Conservation (phyloP, 2,329 filamentous ascomycete genomes). For the Westerdykella ornata region DNA sequence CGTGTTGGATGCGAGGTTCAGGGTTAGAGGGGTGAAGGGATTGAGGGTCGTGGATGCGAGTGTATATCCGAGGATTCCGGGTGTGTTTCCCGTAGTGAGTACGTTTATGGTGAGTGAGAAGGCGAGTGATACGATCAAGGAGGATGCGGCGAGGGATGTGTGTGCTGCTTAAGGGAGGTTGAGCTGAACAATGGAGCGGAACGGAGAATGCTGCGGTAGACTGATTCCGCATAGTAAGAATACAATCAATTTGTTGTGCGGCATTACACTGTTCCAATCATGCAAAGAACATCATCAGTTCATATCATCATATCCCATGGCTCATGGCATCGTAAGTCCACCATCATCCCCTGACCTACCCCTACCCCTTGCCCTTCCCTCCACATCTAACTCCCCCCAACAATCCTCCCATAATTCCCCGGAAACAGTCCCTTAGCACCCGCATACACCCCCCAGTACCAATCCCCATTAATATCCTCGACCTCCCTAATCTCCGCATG, state of each 20-base stretch:
- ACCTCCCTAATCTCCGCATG: slow-evolving; percentile 77
- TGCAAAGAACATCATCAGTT: too few species aligned
- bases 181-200: too few species aligned
- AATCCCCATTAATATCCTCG: slow-evolving; percentile 84
- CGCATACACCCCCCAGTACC: slow-evolving; percentile 83
- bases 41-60: slow-evolving; percentile 41
- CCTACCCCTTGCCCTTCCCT: neutral
- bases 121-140: slow-evolving; percentile 18
- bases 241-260: too few species aligned
- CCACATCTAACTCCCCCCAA: slow-evolving; percentile 9
- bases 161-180: neutral
- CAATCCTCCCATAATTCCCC: slow-evolving; percentile 60
- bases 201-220: too few species aligned
- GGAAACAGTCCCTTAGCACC: slow-evolving; percentile 75
- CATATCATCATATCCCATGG: too few species aligned
- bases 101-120: slow-evolving; percentile 53
- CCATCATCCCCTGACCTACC: neutral
- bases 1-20: slow-evolving; percentile 46
- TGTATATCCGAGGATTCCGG: slow-evolving; percentile 35
- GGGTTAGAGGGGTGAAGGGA: slow-evolving; percentile 43
- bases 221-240: too few species aligned
- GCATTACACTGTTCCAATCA: too few species aligned
- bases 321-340: neutral
- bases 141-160: slow-evolving; percentile 8
- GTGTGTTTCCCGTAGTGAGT: slow-evolving; percentile 47